Base-by-base conservation (phyloP, 1,139 yeast genomes). In the Suhomyces ambrosiae region DNA sequence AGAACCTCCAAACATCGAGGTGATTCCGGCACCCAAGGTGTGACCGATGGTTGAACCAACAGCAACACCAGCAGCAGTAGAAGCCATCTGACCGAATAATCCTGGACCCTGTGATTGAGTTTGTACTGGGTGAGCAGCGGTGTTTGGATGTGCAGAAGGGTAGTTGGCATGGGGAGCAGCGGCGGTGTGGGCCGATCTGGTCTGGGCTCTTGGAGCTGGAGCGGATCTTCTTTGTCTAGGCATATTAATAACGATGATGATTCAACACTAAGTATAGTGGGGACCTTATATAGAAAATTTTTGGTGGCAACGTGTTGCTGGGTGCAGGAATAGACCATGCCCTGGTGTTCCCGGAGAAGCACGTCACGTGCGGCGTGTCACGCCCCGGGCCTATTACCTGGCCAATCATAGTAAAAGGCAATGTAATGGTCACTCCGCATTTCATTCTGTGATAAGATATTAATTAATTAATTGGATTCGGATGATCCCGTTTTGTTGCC, bases 1-100 rank as follows among this genome's bases (percentile, higher is more conserved):
- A n/a, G 85, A 74, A 38, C 96, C 96, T 38, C 95, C 90, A 58
- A 92, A 90, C 75, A 92, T 67, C 36, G 88, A 75, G 38, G 95
- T 81, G 53, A 92, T 72, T 55, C 97, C 97, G 42, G 95, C 95
- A 67, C 97, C 97, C 46, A 92, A 54, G 34, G 97, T 88, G 74
- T 92, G 98, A 45, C 98, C 98, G 44, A 90, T 82, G 47, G 97
- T 83, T 40, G 96, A 86, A 56, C 98, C 98, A 42, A 92, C 97
- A 36, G 97, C 98, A 25, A 92, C 98, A 79, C 98, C 98, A 38
- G 97, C 98, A 44, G 98, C 98, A 39, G 98, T 92, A 30, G 95
- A 76, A 22, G 97, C 97, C 97, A 92, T 92, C 68, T 92, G 96
- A 44, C 94, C 86, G 58, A 92, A 90, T 61, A 92, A 60, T 53